These are phyloP conservation scores for Helenozyma baotianmanensis DNA, from an alignment of 805 yeast genomes.

Conservation along the genomic window DNA sequence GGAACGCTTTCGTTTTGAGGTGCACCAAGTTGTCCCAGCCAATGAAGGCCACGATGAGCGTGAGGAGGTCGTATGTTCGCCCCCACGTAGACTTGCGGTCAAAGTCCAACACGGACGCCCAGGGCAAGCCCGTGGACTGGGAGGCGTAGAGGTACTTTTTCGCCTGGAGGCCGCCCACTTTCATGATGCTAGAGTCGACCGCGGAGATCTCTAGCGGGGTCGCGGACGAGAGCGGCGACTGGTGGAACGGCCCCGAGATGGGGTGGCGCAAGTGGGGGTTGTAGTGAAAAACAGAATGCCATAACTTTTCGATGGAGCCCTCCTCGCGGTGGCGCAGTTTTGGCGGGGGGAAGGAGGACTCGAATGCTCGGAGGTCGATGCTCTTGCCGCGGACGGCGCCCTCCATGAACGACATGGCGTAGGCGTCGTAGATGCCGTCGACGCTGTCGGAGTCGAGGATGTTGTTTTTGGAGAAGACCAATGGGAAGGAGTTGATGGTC, in stretches of 20 bases:
- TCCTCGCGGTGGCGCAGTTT: constrained; percentile 8
- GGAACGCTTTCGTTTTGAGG: constrained; percentile 65
- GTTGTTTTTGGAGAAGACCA: constrained; percentile 23
- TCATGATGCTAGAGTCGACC: constrained; percentile 27
- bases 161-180: constrained; percentile 25
- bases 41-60: constrained; percentile 57
- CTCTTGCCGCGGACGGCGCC: constrained; percentile 3
- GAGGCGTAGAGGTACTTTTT: constrained; percentile 25
- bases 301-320: constrained; percentile 29
- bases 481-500: constrained; percentile 72
- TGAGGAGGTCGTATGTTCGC: constrained; percentile 57
- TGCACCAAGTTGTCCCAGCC: constrained; percentile 82
- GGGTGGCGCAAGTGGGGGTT: constrained; percentile 33
- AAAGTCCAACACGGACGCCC: constrained; percentile 30
- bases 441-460: constrained; percentile 3
- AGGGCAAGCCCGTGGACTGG: constrained; percentile 25
- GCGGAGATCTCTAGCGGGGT: constrained; percentile 32
- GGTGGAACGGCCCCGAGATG: constrained; percentile 31
- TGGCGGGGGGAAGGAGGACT: constrained; percentile 14
- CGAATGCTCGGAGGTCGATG: constrained; percentile 10
- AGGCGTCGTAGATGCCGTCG: constrained; percentile 11
- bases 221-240: constrained; percentile 31
- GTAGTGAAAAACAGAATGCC: constrained; percentile 28
- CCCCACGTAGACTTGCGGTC: constrained; percentile 38
- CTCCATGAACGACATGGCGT: constrained; percentile 7